Evolutionary conservation across 495 filamentous ascomycete genomes (phyloP).

Genomic region (Penicillium atrosanguineum): DNA sequence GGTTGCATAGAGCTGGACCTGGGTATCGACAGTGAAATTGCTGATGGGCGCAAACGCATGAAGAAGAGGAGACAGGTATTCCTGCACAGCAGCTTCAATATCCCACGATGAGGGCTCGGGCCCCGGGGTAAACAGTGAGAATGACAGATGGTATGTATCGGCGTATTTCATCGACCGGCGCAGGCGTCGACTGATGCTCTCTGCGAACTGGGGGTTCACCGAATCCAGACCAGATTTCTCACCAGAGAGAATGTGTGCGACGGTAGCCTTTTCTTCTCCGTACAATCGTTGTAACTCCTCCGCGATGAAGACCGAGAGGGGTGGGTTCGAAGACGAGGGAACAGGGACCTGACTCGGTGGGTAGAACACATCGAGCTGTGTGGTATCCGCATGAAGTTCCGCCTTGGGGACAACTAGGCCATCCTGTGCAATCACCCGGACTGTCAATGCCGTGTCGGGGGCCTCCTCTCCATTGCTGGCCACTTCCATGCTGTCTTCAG

Average conservation of each 20-base stretch:
- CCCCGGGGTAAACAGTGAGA: slow-evolving; percentile 86
- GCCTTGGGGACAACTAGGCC: slow-evolving; percentile 51
- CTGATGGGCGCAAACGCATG: slow-evolving; percentile 75
- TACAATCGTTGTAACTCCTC: slow-evolving; percentile 75
- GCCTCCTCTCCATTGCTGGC: slow-evolving; percentile 11
- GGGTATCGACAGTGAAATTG: slow-evolving; percentile 95
- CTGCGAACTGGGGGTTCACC: slow-evolving; percentile 42
- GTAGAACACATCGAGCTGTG: slow-evolving; percentile 77
- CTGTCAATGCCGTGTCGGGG: slow-evolving; percentile 60
- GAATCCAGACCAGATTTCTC: slow-evolving; percentile 28
- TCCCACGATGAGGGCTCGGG: slow-evolving; percentile 84
- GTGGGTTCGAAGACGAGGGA: slow-evolving; percentile 64
- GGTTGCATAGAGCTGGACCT: slow-evolving; percentile 87
- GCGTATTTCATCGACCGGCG: slow-evolving; percentile 87
- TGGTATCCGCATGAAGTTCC: slow-evolving; percentile 62
- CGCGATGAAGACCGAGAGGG: slow-evolving; percentile 78
- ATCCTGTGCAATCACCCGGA: slow-evolving; percentile 67
- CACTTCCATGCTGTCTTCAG: slow-evolving; percentile 1
- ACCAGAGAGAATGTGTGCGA: slow-evolving; percentile 73
- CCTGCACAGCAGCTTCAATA: slow-evolving; percentile 75
- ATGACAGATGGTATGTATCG: slow-evolving; percentile 91
- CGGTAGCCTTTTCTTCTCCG: slow-evolving; percentile 83
- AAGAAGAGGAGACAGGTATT: slow-evolving; percentile 80
- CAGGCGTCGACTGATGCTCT: slow-evolving; percentile 57
- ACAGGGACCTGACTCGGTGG: slow-evolving; percentile 70